phyloP scores from a whole-genome alignment of 257 asterid species.

The Rubia yunnanensis region DNA sequence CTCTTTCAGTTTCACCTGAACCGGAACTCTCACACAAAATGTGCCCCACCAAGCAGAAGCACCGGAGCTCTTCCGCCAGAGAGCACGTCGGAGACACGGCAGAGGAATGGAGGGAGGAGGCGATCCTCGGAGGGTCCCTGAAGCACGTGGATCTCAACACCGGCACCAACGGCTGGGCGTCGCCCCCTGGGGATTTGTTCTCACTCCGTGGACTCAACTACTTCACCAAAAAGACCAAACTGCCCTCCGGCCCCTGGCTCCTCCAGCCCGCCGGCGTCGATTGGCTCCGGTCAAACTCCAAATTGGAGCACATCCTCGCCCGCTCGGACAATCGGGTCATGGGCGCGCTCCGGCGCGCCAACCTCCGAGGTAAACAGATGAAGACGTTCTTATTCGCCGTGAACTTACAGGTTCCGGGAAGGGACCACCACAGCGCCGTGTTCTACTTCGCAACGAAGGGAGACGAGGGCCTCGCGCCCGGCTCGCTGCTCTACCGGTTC shows the following conservation, averaged over 20 bases:
- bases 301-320: conserved; percentile 76
- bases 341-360: conserved; percentile 36
- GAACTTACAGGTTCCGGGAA: conserved; percentile 81
- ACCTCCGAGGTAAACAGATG: conserved; percentile 21
- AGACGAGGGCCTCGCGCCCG: conserved; percentile 44
- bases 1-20: neutral
- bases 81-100: conserved; percentile 14
- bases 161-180: conserved; percentile 93
- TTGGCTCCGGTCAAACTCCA: conserved; percentile 81
- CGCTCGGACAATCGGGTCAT: conserved; percentile 70
- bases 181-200: conserved; percentile 79
- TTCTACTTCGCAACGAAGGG: conserved; percentile 63
- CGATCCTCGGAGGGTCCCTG: conserved; percentile 60
- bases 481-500: conserved; percentile 54
- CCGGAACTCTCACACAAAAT: conserved; percentile 9
- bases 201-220: conserved; percentile 63
- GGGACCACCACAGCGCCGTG: conserved; percentile 82
- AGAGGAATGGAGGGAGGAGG: conserved; percentile 56
- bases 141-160: conserved; percentile 55
- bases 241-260: conserved; percentile 59
- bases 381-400: conserved; percentile 63
- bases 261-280: conserved; percentile 85
- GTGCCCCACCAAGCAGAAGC: conserved; percentile 50
- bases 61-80: conserved; percentile 17
- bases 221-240: conserved; percentile 48